Percentiles rank a stretch among this genome's conserved stretches.
These are phyloP conservation scores for Metschnikowia peoriensis DNA, from an alignment of 805 yeast genomes.

Conservation along the genomic window DNA sequence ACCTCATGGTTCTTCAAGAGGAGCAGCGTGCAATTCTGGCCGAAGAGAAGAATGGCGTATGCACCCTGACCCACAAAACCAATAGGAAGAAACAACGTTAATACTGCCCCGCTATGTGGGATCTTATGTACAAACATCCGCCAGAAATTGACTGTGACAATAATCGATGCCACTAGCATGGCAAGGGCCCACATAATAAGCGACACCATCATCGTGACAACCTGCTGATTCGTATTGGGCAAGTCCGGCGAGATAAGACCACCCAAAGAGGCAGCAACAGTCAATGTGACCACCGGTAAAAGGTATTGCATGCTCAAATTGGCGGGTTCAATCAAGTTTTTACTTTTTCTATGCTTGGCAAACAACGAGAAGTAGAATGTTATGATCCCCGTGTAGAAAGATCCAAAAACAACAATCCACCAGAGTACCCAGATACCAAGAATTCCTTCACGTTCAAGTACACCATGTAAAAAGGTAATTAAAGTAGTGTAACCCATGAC, in stretches of 20 bases:
- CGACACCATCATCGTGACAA: slow-evolving; percentile 53
- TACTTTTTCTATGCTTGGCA: slow-evolving; percentile 31
- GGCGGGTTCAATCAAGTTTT: slow-evolving; percentile 18
- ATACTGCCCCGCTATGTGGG: slow-evolving; percentile 54
- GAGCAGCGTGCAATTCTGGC: slow-evolving; percentile 38
- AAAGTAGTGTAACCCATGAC: slow-evolving; percentile 79
- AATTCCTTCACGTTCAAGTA: slow-evolving; percentile 45
- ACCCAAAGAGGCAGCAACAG: slow-evolving; percentile 75
- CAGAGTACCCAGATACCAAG: slow-evolving; percentile 60
- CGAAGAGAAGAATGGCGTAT: slow-evolving; percentile 59
- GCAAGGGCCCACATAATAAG: slow-evolving; percentile 71
- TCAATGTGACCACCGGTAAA: slow-evolving; percentile 76
- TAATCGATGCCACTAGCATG: slow-evolving; percentile 53
- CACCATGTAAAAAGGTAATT: slow-evolving; percentile 50
- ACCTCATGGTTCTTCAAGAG: slow-evolving; percentile 13
- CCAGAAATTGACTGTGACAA: slow-evolving; percentile 58
- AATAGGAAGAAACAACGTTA: slow-evolving; percentile 72
- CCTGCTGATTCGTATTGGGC: slow-evolving; percentile 42
- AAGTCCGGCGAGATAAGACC: slow-evolving; percentile 47
- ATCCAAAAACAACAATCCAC: slow-evolving; percentile 63
- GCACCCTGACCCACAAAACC: slow-evolving; percentile 89
- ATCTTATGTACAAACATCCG: slow-evolving; percentile 56
- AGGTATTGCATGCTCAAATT: slow-evolving; percentile 57
- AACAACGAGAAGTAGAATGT: slow-evolving; percentile 51
- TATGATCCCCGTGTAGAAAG: slow-evolving; percentile 61